Percentiles rank a stretch among this genome's conserved stretches.
Conservation (phyloP, 768 basidiomycete species). For the Coprinellus aureogranulatus region DNA sequence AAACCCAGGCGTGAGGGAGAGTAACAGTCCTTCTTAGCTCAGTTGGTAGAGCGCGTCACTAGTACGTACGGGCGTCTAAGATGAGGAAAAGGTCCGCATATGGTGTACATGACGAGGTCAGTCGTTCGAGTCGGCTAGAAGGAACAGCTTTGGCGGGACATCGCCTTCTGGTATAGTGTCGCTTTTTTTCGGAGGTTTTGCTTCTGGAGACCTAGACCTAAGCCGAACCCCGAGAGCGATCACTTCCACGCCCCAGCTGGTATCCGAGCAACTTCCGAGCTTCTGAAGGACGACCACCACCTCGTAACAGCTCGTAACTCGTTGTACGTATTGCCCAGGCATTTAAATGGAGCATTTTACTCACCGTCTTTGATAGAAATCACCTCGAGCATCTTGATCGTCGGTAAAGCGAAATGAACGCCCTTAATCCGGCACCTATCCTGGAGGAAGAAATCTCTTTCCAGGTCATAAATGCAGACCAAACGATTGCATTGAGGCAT, state of each 20-base stretch:
- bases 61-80: constrained; percentile 27
- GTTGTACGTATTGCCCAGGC: too few species aligned
- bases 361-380: too few species aligned
- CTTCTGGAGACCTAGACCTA: too few species aligned
- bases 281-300: too few species aligned
- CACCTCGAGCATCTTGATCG: neutral
- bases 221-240: too few species aligned
- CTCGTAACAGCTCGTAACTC: too few species aligned
- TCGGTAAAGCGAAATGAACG: neutral
- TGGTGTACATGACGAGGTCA: constrained; percentile 30
- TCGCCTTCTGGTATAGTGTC: neutral
- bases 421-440: neutral
- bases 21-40: constrained; percentile 48
- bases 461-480: constrained; percentile 32
- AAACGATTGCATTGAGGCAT: constrained; percentile 53
- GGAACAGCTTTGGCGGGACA: constrained; percentile 17
- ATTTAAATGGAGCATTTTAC: too few species aligned
- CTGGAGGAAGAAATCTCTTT: constrained; percentile 1
- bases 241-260: too few species aligned
- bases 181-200: neutral
- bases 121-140: constrained; percentile 37
- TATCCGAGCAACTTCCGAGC: too few species aligned
- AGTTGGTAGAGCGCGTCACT: constrained; percentile 60
- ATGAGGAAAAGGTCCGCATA: too few species aligned
- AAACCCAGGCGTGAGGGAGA: neutral